Evolutionary conservation across 768 basidiomycete species (phyloP), one percentile per base, ranked within the genome.

Genomic region (Macrocybe gigantea): DNA sequence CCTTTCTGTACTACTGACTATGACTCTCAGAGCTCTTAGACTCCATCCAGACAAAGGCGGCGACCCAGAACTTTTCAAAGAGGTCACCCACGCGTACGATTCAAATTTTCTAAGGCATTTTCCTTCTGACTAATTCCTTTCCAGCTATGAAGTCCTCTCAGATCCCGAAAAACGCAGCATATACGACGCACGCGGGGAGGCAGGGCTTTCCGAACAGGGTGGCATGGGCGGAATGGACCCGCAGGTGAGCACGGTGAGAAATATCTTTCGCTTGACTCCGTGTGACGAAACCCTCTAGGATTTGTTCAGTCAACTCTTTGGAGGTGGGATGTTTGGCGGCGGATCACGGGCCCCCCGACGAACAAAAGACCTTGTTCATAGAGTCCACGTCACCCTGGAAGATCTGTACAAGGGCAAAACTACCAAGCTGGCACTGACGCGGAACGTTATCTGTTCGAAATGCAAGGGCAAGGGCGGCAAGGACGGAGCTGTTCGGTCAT

Each of bases 321-420:
- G 87, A 34, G 86, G 81, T 1, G 75, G 79, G 6, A 22, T 22
- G 22, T 22, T 22, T 22, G 81, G 81, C n/a, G 77, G 80, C 14
- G 70, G 78, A 49, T 73, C 78, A 15, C 78, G 75, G 53, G 89
- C 87, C 10, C 84, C 88, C 13, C 88, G 93, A 61, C 93, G 90
- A 68, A 96, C 93, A 50, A 98, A 98, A 66, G 96, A 99, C 67
- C 89, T 99, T 55, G 88, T 98, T 5, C 96, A 99, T 69, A 88
- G 94, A 48, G 90, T 98, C 53, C 79, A 88, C 61, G 93, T 97
- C 60, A 82, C 92, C n/a, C 83, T 99, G 53, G 95, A 98, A 69
- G 96, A 99, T 64, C 81, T 99, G 4, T 98, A 97, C 82, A 93
- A 90, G 67, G 95, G 96, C 68, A 99, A 98, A 71, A 95, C 93